A percentile compares a stretch with the other conserved stretches of the same genome.
These are phyloP conservation scores for Lactuca saligna DNA, from an alignment of 129 eudicot species.

Conservation along the genomic window DNA sequence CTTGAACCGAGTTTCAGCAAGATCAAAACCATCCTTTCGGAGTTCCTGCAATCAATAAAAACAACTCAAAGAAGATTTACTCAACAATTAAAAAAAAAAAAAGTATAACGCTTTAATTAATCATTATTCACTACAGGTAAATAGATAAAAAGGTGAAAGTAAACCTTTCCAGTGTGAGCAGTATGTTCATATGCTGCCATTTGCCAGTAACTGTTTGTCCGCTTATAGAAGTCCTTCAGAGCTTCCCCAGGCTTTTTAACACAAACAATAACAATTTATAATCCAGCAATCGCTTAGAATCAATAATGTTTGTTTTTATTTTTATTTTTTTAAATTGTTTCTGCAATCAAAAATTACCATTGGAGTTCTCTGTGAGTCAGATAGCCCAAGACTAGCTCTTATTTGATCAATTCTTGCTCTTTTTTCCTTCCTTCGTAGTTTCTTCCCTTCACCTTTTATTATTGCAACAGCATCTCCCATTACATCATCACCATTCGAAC, in stretches of 20 bases:
- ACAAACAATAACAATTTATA: neutral
- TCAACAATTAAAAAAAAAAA: no score
- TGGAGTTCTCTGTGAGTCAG: slow-evolving; percentile 94
- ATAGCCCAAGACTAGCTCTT: slow-evolving; percentile 96
- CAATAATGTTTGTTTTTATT: no score
- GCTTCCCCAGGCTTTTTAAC: slow-evolving; percentile 82
- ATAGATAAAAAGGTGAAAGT: slow-evolving; percentile 13
- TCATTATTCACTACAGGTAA: neutral
- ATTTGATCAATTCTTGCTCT: slow-evolving; percentile 90
- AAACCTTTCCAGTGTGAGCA: slow-evolving; percentile 96
- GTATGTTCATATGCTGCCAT: slow-evolving; percentile 99
- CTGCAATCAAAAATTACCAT: slow-evolving; percentile 39
- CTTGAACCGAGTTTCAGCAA: slow-evolving; percentile 86
- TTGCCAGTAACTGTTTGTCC: slow-evolving; percentile 97
- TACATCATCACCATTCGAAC: slow-evolving; percentile 40
- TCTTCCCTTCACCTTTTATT: slow-evolving; percentile 84
- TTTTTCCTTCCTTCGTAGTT: slow-evolving; percentile 87
- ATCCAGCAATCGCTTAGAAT: neutral
- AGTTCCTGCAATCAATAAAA: slow-evolving; percentile 62
- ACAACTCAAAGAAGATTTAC: neutral
- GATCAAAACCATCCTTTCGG: slow-evolving; percentile 98
- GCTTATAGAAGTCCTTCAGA: slow-evolving; percentile 85
- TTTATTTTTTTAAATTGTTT: neutral
- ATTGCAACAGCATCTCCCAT: slow-evolving; percentile 93
- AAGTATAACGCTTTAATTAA: no score